A percentile compares a stretch with the other conserved stretches of the same genome.
Conservation (phyloP, 805 yeast genomes). For the Cephaloascus fragrans region DNA sequence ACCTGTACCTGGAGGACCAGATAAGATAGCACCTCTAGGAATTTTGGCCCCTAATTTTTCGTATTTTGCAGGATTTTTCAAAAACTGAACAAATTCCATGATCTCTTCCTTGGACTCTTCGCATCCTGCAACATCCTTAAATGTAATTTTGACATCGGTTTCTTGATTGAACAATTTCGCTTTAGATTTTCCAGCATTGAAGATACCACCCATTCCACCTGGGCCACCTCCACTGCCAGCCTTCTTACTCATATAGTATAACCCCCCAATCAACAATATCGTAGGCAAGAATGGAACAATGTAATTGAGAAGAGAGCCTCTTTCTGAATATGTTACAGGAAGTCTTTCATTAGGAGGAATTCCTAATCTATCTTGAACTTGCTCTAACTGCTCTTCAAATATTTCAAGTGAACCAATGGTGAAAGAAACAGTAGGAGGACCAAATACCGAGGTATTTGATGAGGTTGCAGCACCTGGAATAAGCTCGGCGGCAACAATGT, state of each 20-base stretch:
- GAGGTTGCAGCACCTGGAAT: conserved; percentile 31
- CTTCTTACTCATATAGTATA: conserved; percentile 52
- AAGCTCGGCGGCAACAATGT: conserved; percentile 61
- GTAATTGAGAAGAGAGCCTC: conserved; percentile 53
- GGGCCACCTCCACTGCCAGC: conserved; percentile 37
- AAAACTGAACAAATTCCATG: conserved; percentile 87
- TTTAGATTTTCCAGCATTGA: conserved; percentile 68
- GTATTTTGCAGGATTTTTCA: conserved; percentile 77
- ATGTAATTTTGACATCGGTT: conserved; percentile 70
- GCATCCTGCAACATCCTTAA: conserved; percentile 90
- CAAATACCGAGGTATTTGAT: conserved; percentile 22
- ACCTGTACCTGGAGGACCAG: conserved; percentile 98
- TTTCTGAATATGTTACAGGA: conserved; percentile 68
- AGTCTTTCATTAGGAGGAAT: conserved; percentile 63
- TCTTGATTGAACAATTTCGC: conserved; percentile 80
- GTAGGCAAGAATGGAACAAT: conserved; percentile 75
- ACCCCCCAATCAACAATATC: conserved; percentile 67
- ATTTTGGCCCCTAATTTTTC: conserved; percentile 88
- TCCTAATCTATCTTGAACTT: conserved; percentile 58
- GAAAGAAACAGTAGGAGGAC: conserved; percentile 47
- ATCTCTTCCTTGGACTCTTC: conserved; percentile 92
- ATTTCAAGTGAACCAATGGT: conserved; percentile 83
- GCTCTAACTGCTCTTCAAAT: conserved; percentile 75
- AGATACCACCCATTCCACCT: conserved; percentile 47
- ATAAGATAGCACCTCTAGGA: conserved; percentile 89